Conservation (phyloP, 1,139 yeast genomes). For the Debaryomyces sp. region DNA sequence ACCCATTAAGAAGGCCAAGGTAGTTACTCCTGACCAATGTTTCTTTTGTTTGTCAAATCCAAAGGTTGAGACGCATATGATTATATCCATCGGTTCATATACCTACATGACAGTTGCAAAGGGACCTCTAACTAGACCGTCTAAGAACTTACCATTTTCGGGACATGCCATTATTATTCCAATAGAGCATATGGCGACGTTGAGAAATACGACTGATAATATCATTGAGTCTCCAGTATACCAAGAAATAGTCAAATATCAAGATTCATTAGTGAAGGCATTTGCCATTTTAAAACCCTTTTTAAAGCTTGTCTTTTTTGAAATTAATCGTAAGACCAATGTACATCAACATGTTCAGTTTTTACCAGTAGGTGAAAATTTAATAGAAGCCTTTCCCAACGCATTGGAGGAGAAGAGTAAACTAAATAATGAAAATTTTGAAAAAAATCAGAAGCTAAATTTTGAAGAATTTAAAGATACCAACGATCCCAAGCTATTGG, state of each 20-base stretch:
- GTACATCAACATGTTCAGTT: conserved; percentile 71
- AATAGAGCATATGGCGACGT: conserved; percentile 66
- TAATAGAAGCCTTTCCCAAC: conserved; percentile 37
- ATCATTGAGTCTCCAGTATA: conserved; percentile 22
- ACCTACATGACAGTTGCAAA: conserved; percentile 80
- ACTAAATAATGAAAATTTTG: conserved; percentile 53
- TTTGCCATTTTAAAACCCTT: conserved; percentile 35
- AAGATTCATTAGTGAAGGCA: conserved; percentile 48
- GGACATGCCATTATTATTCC: conserved; percentile 90
- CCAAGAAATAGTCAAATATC: conserved; percentile 39
- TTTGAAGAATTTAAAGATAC: conserved; percentile 37
- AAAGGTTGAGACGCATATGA: conserved; percentile 76
- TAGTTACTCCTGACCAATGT: conserved; percentile 61
- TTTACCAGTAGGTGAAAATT: conserved; percentile 55
- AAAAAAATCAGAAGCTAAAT: conserved; percentile 43
- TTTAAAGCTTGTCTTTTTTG: conserved; percentile 59
- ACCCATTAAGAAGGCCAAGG: conserved; percentile 28
- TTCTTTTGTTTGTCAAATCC: conserved; percentile 88
- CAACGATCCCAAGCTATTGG: conserved; percentile 21
- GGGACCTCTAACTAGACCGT: conserved; percentile 74
- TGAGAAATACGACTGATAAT: conserved; percentile 19
- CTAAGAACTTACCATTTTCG: conserved; percentile 52
- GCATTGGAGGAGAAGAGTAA: conserved; percentile 41
- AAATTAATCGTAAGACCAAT: conserved; percentile 56
- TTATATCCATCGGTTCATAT: conserved; percentile 69